These are phyloP conservation scores for Xylogone sp. DNA, from an alignment of 2,329 filamentous ascomycete species.

Conservation along the genomic window DNA sequence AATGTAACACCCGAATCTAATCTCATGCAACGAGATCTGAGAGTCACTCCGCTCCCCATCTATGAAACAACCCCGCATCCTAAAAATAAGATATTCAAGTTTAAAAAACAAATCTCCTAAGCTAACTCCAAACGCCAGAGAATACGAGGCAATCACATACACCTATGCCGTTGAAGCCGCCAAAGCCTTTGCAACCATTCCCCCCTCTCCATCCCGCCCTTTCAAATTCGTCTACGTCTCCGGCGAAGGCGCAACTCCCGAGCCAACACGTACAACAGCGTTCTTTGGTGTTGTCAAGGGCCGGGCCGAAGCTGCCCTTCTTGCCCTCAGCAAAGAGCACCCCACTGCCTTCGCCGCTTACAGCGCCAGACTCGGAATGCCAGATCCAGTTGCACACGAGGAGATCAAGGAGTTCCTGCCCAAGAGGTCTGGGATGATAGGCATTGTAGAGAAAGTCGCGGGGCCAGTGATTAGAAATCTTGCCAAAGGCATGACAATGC, in stretches of 20 bases:
- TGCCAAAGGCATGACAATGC: slow-evolving; percentile 32
- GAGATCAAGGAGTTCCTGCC: slow-evolving; percentile 35
- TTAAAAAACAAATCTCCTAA: background rate
- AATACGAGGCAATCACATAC: slow-evolving; percentile 66
- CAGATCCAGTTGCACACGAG: slow-evolving; percentile 46
- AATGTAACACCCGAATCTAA: too few species aligned
- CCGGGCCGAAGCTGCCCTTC: slow-evolving; percentile 56
- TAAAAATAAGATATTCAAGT: too few species aligned
- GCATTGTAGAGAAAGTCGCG: slow-evolving; percentile 8
- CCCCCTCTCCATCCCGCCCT: slow-evolving; percentile 35
- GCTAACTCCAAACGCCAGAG: slow-evolving; percentile 28
- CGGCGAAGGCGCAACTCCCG: slow-evolving; percentile 48
- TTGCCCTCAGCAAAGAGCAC: slow-evolving; percentile 40
- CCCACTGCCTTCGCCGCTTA: slow-evolving; percentile 29
- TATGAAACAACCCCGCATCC: too few species aligned
- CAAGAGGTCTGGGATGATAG: slow-evolving; percentile 19
- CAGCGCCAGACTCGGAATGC: slow-evolving; percentile 53
- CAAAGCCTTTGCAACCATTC: slow-evolving; percentile 49
- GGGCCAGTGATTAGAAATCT: slow-evolving; percentile 24
- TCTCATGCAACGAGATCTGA: too few species aligned
- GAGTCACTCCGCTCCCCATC: too few species aligned
- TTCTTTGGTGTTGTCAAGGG: slow-evolving; percentile 65
- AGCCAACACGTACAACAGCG: slow-evolving; percentile 50
- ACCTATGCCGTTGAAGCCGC: slow-evolving; percentile 63
- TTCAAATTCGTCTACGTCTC: slow-evolving; percentile 73